These are phyloP conservation scores for Coniferiporia sulphurascens DNA, from an alignment of 1,284 basidiomycete genomes.

Conservation along the genomic window DNA sequence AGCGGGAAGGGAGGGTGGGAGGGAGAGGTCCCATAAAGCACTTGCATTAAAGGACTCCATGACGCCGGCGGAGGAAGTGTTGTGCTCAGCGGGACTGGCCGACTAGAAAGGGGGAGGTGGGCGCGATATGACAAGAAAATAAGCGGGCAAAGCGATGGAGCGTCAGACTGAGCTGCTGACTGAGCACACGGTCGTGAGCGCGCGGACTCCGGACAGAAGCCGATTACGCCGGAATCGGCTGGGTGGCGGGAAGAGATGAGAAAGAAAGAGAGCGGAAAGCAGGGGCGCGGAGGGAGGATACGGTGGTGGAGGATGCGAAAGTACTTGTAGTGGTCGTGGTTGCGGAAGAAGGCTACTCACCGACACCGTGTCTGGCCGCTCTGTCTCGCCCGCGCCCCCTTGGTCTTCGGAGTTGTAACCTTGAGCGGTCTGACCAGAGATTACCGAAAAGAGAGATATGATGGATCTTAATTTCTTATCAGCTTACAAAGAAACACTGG, in stretches of 20 bases:
- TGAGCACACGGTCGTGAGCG: slow-evolving; percentile 9
- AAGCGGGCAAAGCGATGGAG: background rate
- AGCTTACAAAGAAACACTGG: too few relatives aligned
- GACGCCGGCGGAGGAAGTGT: slow-evolving; percentile 22
- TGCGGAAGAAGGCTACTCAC: background rate
- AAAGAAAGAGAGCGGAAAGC: background rate
- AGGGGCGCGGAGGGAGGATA: background rate
- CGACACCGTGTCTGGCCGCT: background rate
- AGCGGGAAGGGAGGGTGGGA: slow-evolving; percentile 52
- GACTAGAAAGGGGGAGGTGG: slow-evolving; percentile 8
- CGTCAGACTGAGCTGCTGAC: slow-evolving; percentile 11
- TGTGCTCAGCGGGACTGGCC: background rate
- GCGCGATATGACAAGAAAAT: too few relatives aligned
- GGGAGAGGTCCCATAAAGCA: slow-evolving; percentile 65
- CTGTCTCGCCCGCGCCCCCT: background rate
- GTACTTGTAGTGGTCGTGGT: background rate
- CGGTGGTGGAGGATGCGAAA: background rate
- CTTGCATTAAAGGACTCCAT: slow-evolving; percentile 33
- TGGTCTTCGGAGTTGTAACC: background rate
- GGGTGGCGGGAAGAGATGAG: background rate
- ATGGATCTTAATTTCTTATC: too few relatives aligned
- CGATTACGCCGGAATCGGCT: background rate
- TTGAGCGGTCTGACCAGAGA: background rate
- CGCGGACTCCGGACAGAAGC: background rate
- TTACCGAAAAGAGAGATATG: background rate